Base-by-base conservation (phyloP, 1,284 basidiomycete species). In the Sanghuangporus weigelae region DNA sequence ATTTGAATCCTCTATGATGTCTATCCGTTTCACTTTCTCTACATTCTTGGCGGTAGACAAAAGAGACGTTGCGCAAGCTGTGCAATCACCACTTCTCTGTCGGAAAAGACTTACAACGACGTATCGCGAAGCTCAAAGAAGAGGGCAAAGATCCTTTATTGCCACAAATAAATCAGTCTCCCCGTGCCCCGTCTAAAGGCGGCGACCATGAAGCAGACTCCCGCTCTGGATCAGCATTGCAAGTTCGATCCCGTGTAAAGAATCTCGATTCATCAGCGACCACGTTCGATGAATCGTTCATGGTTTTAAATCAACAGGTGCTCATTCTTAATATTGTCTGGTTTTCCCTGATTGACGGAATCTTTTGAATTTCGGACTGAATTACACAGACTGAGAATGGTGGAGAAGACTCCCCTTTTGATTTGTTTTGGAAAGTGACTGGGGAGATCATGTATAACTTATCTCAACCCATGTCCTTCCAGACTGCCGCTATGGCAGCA, bases 371-470 rank as follows among this genome's bases (percentile, higher is more conserved):
- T 44, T 53, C 68, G 10, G 57, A 26, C 63, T 59, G 56, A 21
- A 62, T 44, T 36, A 54, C 42, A 66, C 39, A 90, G 88, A 86
- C 86, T 63, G 88, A 90, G 70, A 84, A 87, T 12, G 84, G 86
- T 6, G 90, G 92, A 70, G 86, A 66, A 16, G 63, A 65, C 16
- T 63, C 62, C 21, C 64, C 88, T 4, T 93, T 93, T 77, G 91
- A 92, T 71, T 83, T 90, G 67, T 93, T 92, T 70, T 93, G 91
- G 91, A 86, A 83, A 69, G 89, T 88, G 44, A 89, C 91, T 76
- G 87, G 92, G 73, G 90, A 87, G 51, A 87, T 91, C 82, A 74
- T 92, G 54, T 89, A 92, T 68, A 86, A 90, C 69, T 79, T 93
- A 19, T 89, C 89, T 6, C 89, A 91, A 69, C 90, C 90, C 1